A percentile compares a stretch with the other conserved stretches of the same genome.
These are phyloP conservation scores for Hypoxylon sp. DNA, from an alignment of 2,329 filamentous ascomycete species.

Conservation along the genomic window DNA sequence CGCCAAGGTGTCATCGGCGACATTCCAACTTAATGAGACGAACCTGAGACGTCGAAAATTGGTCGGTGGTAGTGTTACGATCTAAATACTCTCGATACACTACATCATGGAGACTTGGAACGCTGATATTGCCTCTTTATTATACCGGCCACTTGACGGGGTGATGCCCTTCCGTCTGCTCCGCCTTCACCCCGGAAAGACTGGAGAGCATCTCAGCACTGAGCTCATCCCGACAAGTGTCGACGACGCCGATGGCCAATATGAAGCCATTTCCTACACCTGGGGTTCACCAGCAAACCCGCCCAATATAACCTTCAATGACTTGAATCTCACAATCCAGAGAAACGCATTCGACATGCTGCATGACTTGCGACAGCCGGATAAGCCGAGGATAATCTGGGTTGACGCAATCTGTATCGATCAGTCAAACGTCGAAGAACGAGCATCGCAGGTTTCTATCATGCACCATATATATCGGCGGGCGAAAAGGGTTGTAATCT, in stretches of 20 bases:
- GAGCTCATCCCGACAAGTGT: conserved; percentile 45
- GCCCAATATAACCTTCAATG: conserved; percentile 39
- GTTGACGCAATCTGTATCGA: conserved; percentile 50
- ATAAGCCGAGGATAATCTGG: conserved; percentile 44
- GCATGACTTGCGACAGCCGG: conserved; percentile 39
- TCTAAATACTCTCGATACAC: neutral
- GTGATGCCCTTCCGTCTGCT: conserved; percentile 43
- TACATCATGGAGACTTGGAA: conserved; percentile 47
- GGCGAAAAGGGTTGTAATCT: conserved; percentile 43
- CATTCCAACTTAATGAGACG: neutral
- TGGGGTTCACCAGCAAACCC: conserved; percentile 47
- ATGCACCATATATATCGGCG: conserved; percentile 48
- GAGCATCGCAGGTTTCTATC: conserved; percentile 46
- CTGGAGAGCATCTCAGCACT: conserved; percentile 34
- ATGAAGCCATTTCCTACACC: conserved; percentile 49
- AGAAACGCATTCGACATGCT: conserved; percentile 49
- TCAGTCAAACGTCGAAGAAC: conserved; percentile 45
- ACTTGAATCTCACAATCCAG: conserved; percentile 40
- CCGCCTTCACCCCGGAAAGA: conserved; percentile 37
- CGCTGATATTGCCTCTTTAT: conserved; percentile 56
- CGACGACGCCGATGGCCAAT: conserved; percentile 35
- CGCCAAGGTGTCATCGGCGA: neutral
- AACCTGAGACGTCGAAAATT: neutral
- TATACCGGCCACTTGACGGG: conserved; percentile 44
- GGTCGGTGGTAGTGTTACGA: neutral